A percentile compares a stretch with the other conserved stretches of the same genome.
Evolutionary conservation across 2,329 filamentous ascomycete species (phyloP).

Genomic region (Microascus cirrosus): DNA sequence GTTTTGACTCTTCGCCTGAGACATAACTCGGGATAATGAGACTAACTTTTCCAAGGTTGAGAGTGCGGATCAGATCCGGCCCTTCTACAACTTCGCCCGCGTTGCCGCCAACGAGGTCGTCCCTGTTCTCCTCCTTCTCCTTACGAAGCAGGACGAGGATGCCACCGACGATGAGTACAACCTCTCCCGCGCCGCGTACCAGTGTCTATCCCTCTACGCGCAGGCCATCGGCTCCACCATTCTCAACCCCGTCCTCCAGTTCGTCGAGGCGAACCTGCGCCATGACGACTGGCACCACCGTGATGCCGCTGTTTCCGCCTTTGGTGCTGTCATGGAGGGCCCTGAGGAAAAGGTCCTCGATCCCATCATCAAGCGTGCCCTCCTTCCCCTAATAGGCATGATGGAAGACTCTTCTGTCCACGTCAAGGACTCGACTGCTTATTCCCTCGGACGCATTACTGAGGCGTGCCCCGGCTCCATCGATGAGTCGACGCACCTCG

Average conservation of each 20-base stretch:
- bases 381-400: conserved; percentile 79
- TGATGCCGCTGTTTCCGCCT: conserved; percentile 92
- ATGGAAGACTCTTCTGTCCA: conserved; percentile 87
- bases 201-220: conserved; percentile 89
- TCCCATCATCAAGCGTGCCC: conserved; percentile 88
- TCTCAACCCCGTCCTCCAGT: conserved; percentile 75
- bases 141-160: conserved; percentile 97
- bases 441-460: conserved; percentile 89
- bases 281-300: conserved; percentile 89
- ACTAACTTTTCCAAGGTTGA: conserved; percentile 37
- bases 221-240: conserved; percentile 81
- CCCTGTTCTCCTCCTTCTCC: conserved; percentile 74
- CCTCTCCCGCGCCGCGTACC: conserved; percentile 85
- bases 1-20: neutral
- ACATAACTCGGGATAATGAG: neutral
- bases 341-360: conserved; percentile 87
- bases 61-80: conserved; percentile 71
- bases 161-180: conserved; percentile 97
- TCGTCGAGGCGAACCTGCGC: conserved; percentile 85
- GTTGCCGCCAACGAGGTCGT: conserved; percentile 92
- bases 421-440: conserved; percentile 92
- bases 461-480: conserved; percentile 88
- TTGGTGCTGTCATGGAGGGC: conserved; percentile 97
- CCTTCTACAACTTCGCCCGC: conserved; percentile 91
- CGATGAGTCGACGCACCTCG: conserved; percentile 72